Percentiles rank a stretch among this genome's conserved stretches.
These are phyloP conservation scores for Speleostelium caveatum DNA, from an alignment of 78 protist species.

Conservation along the genomic window DNA sequence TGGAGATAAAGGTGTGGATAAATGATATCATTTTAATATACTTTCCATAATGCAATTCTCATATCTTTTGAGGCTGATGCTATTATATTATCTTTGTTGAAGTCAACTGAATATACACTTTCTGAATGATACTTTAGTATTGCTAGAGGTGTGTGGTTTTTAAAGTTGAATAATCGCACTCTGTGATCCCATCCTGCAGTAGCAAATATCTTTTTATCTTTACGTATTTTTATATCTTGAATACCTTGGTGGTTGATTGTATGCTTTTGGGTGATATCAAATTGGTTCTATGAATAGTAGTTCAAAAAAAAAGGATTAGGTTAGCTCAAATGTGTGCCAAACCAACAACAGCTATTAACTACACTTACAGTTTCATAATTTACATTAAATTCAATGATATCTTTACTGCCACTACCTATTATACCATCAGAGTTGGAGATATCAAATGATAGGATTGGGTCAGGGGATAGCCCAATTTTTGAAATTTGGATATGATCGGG, in stretches of 20 bases:
- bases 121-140: constrained; percentile 66
- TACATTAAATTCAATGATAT: constrained; percentile 26
- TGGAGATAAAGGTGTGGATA: no score
- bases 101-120: constrained; percentile 54
- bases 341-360: no score
- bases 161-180: constrained; percentile 43
- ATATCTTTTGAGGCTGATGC: constrained; percentile 67
- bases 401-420: constrained; percentile 43
- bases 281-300: neutral
- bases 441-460: constrained; percentile 55
- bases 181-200: constrained; percentile 74
- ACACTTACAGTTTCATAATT: constrained; percentile 26
- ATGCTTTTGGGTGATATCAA: constrained; percentile 32
- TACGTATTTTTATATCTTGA: constrained; percentile 43
- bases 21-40: no score
- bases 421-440: constrained; percentile 15
- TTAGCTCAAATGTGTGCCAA: neutral
- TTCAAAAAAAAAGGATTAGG: neutral
- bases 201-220: constrained; percentile 54
- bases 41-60: constrained; percentile 73
- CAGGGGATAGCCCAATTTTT: constrained; percentile 19
- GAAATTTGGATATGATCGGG: neutral
- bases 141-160: constrained; percentile 62
- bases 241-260: constrained; percentile 43
- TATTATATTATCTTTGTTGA: constrained; percentile 34